These are phyloP conservation scores for Penicillium sp. DNA, from an alignment of 2,329 filamentous ascomycete genomes.

Conservation along the genomic window DNA sequence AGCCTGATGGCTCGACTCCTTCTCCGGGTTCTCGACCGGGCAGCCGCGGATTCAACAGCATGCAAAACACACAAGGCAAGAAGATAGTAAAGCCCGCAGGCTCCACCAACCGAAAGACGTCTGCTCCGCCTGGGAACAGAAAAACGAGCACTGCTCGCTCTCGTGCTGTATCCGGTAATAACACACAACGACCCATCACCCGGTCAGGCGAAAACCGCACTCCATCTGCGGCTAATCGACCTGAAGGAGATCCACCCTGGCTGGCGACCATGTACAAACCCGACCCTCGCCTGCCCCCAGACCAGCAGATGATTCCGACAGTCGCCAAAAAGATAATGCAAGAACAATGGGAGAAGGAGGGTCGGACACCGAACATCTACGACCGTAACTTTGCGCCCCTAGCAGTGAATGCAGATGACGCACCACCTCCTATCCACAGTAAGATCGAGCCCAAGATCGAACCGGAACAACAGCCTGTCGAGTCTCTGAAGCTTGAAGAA, in stretches of 20 bases:
- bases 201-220: slow-evolving; percentile 58
- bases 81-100: slow-evolving; percentile 31
- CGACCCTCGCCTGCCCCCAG: slow-evolving; percentile 87
- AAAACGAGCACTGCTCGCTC: slow-evolving; percentile 41
- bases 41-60: slow-evolving; percentile 31
- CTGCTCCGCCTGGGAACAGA: slow-evolving; percentile 39
- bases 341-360: slow-evolving; percentile 92
- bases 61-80: slow-evolving; percentile 32
- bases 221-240: slow-evolving; percentile 61
- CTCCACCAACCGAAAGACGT: slow-evolving; percentile 39
- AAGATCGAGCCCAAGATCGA: slow-evolving; percentile 9
- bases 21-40: slow-evolving; percentile 32
- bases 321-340: slow-evolving; percentile 88
- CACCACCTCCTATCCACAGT: slow-evolving; percentile 22
- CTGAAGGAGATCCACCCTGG: slow-evolving; percentile 96
- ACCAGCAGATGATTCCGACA: slow-evolving; percentile 92
- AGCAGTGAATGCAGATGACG: slow-evolving; percentile 48
- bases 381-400: slow-evolving; percentile 84
- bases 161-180: slow-evolving; percentile 35
- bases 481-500: slow-evolving; percentile 13
- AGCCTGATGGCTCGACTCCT: slow-evolving; percentile 29
- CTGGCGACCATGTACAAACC: slow-evolving; percentile 92
- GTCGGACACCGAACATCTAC: slow-evolving; percentile 79
- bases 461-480: slow-evolving; percentile 3
- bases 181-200: slow-evolving; percentile 58